Evolutionary conservation across 2,329 filamentous ascomycete species (phyloP).

Genomic region (Pseudogymnoascus sp.): DNA sequence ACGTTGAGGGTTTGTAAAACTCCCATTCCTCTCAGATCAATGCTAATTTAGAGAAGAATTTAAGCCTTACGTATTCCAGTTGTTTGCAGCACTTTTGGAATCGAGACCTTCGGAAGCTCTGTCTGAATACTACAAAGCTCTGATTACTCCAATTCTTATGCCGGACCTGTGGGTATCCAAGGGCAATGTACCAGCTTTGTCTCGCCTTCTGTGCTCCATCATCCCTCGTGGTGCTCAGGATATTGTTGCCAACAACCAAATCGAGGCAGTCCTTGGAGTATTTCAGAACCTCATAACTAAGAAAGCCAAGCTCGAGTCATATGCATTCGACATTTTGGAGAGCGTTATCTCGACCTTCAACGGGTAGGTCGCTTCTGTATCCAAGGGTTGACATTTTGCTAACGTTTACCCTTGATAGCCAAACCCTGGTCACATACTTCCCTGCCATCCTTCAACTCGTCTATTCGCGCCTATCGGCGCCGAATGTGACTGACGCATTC

Average conservation of each 20-base stretch:
- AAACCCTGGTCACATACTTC: conserved; percentile 49
- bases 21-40: neutral
- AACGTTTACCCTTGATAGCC: conserved; percentile 33
- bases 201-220: conserved; percentile 74
- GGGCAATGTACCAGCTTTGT: conserved; percentile 87
- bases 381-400: conserved; percentile 14
- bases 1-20: conserved; percentile 57
- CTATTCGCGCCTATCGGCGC: conserved; percentile 59
- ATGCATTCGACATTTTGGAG: conserved; percentile 87
- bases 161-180: conserved; percentile 84
- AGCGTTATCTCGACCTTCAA: conserved; percentile 66
- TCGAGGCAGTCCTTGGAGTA: conserved; percentile 85
- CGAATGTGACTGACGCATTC: conserved; percentile 62
- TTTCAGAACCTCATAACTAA: conserved; percentile 82
- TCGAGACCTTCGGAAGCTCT: conserved; percentile 71
- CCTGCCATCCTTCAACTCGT: conserved; percentile 66
- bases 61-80: conserved; percentile 90
- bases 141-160: conserved; percentile 70
- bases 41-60: conserved; percentile 57
- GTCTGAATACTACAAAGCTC: conserved; percentile 68
- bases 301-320: conserved; percentile 55
- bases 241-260: conserved; percentile 69
- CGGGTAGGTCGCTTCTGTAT: conserved; percentile 41
- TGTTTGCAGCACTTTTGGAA: conserved; percentile 85
- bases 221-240: conserved; percentile 66